A percentile compares a stretch with the other conserved stretches of the same genome.
These are phyloP conservation scores for Oxalis stricta DNA, from an alignment of 441 rosid genomes.

Conservation along the genomic window DNA sequence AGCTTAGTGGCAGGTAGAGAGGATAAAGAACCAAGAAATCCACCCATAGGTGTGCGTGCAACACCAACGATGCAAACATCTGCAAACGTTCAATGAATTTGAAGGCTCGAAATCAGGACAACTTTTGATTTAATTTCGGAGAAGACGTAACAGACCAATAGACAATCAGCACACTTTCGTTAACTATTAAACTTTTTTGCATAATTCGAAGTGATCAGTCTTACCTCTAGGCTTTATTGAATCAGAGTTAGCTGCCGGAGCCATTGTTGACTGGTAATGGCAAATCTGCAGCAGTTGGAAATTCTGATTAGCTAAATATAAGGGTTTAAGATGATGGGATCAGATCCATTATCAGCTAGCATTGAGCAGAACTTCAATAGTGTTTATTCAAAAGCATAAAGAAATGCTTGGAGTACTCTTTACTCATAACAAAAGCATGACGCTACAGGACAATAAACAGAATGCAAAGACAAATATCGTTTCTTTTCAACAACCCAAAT, in stretches of 20 bases:
- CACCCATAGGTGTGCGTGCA: conserved; percentile 97
- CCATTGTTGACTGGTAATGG: conserved; percentile 27
- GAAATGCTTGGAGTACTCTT: background rate
- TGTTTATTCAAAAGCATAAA: too few species aligned
- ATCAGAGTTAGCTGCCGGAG: conserved; percentile 32
- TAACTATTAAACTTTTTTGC: too few species aligned
- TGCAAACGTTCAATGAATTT: conserved; percentile 11
- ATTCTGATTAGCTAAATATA: background rate
- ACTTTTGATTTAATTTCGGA: too few species aligned
- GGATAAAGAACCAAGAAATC: conserved; percentile 74
- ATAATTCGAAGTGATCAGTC: background rate
- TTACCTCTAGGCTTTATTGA: conserved; percentile 74
- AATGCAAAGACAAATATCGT: background rate
- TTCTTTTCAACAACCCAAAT: background rate
- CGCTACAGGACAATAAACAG: background rate
- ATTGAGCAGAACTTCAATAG: too few species aligned
- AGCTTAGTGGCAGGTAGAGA: conserved; percentile 85
- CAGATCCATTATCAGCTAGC: too few species aligned
- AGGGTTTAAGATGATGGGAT: too few species aligned
- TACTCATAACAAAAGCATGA: background rate
- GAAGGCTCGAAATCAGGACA: too few species aligned
- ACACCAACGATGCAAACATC: conserved; percentile 95
- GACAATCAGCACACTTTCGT: background rate
- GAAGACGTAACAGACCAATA: background rate
- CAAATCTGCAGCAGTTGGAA: conserved; percentile 22